Conservation (phyloP, 768 basidiomycete species). For the Xerocomellus intermedius region DNA sequence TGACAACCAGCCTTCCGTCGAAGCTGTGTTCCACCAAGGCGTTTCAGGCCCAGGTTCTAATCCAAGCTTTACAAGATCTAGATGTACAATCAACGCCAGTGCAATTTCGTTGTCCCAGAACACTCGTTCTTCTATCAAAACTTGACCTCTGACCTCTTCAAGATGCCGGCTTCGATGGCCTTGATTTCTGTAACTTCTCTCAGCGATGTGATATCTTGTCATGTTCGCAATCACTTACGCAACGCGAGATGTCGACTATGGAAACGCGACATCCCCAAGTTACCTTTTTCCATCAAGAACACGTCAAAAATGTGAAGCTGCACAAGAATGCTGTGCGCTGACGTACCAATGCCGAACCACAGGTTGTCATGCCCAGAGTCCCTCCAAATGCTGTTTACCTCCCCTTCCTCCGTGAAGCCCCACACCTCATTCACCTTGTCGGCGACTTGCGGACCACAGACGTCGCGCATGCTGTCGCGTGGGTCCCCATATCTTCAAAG, state of each 20-base stretch:
- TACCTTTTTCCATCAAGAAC: slow-evolving; percentile 14
- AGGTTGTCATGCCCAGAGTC: slow-evolving; percentile 37
- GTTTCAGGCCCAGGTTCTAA: not conserved
- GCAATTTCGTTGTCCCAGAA: not conserved
- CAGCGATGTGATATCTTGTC: not conserved
- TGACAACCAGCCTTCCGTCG: not conserved
- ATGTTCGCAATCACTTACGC: slow-evolving; percentile 22
- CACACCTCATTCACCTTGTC: slow-evolving; percentile 51
- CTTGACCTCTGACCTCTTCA: slow-evolving; percentile 19
- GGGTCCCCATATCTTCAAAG: slow-evolving; percentile 45
- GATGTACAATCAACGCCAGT: not conserved
- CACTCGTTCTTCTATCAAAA: slow-evolving; percentile 11
- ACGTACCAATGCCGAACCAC: slow-evolving; percentile 31
- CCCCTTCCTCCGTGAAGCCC: slow-evolving; percentile 65
- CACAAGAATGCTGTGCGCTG: not conserved
- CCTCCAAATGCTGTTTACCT: slow-evolving; percentile 43
- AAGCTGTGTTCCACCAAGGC: not conserved
- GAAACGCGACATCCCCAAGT: slow-evolving; percentile 25
- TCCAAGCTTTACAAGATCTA: not conserved
- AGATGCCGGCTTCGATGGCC: slow-evolving; percentile 29
- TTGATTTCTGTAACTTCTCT: slow-evolving; percentile 25
- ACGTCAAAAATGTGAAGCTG: not conserved
- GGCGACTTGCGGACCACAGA: slow-evolving; percentile 48
- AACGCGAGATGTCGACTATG: slow-evolving; percentile 31
- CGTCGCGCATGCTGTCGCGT: slow-evolving; percentile 36